These are phyloP conservation scores for Hanseniaspora pseudoguilliermondii DNA, from an alignment of 805 yeast genomes.

Conservation along the genomic window DNA sequence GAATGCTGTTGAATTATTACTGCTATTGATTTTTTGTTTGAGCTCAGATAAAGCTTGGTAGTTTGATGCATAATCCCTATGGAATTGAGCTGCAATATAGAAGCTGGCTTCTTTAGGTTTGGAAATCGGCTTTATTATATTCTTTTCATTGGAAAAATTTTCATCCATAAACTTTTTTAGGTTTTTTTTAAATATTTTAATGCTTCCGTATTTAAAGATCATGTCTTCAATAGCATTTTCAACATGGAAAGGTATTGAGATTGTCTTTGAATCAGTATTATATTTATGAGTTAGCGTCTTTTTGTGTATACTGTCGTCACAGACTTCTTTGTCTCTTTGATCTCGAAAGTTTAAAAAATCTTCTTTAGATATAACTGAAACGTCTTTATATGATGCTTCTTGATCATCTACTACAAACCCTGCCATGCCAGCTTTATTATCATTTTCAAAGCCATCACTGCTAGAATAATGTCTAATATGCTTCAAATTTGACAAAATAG, in stretches of 20 bases:
- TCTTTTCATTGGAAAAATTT: background rate
- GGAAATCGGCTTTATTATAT: conserved; percentile 17
- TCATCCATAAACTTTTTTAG: conserved; percentile 1
- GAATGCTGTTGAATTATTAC: conserved; percentile 26
- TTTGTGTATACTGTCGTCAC: background rate
- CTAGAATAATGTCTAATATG: background rate
- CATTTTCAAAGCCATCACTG: background rate
- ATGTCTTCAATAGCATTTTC: background rate
- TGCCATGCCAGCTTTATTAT: background rate
- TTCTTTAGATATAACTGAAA: background rate
- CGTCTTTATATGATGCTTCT: background rate
- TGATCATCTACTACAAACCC: conserved; percentile 3
- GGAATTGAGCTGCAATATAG: conserved; percentile 64
- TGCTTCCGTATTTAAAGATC: background rate
- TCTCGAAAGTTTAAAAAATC: background rate
- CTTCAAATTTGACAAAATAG: background rate
- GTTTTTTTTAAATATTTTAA: background rate
- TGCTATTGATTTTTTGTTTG: conserved; percentile 39
- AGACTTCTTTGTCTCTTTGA: background rate
- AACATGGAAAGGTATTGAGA: background rate
- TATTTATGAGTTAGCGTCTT: conserved; percentile 1
- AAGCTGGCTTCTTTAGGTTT: conserved; percentile 53
- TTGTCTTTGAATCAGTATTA: background rate
- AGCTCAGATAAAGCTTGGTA: conserved; percentile 57
- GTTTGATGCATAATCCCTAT: conserved; percentile 66